These are phyloP conservation scores for Hymenoscyphus occultus DNA, from an alignment of 2,329 filamentous ascomycete species.

Conservation along the genomic window DNA sequence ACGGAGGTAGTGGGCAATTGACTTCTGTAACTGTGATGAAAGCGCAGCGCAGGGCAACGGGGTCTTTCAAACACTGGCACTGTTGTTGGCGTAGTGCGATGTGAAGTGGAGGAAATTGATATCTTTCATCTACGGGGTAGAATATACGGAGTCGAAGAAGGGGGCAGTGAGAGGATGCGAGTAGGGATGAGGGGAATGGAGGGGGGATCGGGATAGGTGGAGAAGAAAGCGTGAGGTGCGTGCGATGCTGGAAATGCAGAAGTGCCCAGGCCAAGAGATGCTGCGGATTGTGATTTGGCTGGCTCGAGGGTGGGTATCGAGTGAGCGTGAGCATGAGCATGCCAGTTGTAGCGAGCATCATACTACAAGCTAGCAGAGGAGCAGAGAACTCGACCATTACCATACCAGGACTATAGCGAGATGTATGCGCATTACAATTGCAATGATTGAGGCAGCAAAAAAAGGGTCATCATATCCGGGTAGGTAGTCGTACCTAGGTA, in stretches of 20 bases:
- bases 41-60: background rate
- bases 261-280: background rate
- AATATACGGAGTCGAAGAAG: no score
- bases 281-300: background rate
- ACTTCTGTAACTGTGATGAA: background rate
- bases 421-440: no score
- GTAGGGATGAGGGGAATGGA: no score
- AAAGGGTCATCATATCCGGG: no score
- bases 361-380: background rate
- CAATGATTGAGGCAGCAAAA: no score
- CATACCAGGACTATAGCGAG: no score
- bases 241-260: background rate
- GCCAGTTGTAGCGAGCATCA: background rate
- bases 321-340: no score
- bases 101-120: no score
- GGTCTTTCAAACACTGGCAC: background rate
- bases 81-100: background rate
- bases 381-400: background rate
- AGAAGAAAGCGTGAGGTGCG: background rate
- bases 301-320: background rate
- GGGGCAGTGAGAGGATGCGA: no score
- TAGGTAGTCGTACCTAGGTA: no score
- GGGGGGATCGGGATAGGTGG: background rate
- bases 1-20: background rate
- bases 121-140: no score